Evolutionary conservation across 441 rosid species (phyloP).

Genomic region (Biscutella auriculata): DNA sequence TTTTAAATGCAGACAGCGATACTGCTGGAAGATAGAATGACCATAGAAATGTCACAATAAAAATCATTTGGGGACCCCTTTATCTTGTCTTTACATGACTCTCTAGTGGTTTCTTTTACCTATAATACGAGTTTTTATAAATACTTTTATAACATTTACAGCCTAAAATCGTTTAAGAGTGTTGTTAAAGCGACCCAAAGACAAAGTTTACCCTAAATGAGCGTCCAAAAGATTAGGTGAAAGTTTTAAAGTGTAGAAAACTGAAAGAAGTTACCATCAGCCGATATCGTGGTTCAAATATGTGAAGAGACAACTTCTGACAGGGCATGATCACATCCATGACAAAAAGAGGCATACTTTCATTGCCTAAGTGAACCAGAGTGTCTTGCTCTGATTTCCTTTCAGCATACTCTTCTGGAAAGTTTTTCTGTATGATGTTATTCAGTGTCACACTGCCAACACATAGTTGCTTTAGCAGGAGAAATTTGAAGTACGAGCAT

Average conservation of each 20-base stretch:
- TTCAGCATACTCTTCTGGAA: constrained; percentile 85
- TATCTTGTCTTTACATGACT: not conserved
- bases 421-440: constrained; percentile 75
- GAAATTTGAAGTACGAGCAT: not conserved
- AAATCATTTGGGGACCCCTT: not conserved
- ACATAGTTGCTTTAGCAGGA: constrained; percentile 10
- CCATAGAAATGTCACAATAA: not conserved
- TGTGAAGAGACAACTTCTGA: constrained; percentile 78
- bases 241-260: not conserved
- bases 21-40: not conserved
- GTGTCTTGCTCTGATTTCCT: constrained; percentile 77
- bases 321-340: constrained; percentile 88
- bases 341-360: constrained; percentile 80
- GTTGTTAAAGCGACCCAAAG: not conserved
- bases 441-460: constrained; percentile 77
- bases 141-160: not conserved
- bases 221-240: not conserved
- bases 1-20: not conserved
- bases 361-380: constrained; percentile 60
- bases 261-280: constrained; percentile 61
- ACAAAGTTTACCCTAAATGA: not conserved
- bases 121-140: not conserved
- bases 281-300: constrained; percentile 93
- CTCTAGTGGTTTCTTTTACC: not conserved
- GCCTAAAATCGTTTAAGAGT: not conserved